Evolutionary conservation across 2,329 filamentous ascomycete genomes (phyloP).

Genomic region (Cytospora leucostoma): DNA sequence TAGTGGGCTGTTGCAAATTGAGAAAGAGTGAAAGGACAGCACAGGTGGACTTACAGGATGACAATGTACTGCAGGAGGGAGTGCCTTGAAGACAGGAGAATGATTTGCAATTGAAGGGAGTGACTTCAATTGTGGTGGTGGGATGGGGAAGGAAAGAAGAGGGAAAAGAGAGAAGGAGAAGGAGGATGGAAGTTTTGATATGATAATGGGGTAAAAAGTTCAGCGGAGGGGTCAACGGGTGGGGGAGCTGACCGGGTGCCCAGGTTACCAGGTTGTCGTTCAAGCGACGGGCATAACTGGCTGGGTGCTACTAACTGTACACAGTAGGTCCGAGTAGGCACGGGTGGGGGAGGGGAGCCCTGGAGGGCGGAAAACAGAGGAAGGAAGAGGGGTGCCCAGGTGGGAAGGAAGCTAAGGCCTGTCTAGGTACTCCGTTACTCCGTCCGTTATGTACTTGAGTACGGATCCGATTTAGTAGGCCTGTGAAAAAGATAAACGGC

Average conservation of each 20-base stretch:
- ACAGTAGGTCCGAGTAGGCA: too few relatives aligned
- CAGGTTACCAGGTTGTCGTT: too few relatives aligned
- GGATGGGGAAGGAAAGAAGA: constrained; percentile 33
- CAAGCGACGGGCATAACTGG: not conserved
- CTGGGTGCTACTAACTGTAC: too few relatives aligned
- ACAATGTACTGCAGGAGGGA: not conserved
- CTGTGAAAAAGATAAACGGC: not conserved
- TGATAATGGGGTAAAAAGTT: constrained; percentile 26
- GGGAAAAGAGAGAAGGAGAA: constrained; percentile 32
- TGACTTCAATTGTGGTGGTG: constrained; percentile 29
- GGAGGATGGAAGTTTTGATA: constrained; percentile 28
- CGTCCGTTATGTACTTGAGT: not conserved
- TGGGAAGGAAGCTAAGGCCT: too few relatives aligned
- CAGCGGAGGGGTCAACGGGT: constrained; percentile 18
- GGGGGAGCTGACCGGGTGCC: too few relatives aligned
- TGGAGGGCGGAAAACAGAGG: not conserved
- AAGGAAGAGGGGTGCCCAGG: too few relatives aligned
- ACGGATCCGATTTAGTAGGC: too few relatives aligned
- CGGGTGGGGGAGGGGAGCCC: not conserved
- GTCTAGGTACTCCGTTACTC: not conserved
- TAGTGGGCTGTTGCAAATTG: too few relatives aligned
- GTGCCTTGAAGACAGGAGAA: not conserved
- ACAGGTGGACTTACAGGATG: not conserved
- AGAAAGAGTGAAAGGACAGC: not conserved
- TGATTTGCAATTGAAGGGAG: constrained; percentile 24